These are phyloP conservation scores for Amaranthus tricolor DNA, from an alignment of 179 eudicot genomes.

Conservation along the genomic window DNA sequence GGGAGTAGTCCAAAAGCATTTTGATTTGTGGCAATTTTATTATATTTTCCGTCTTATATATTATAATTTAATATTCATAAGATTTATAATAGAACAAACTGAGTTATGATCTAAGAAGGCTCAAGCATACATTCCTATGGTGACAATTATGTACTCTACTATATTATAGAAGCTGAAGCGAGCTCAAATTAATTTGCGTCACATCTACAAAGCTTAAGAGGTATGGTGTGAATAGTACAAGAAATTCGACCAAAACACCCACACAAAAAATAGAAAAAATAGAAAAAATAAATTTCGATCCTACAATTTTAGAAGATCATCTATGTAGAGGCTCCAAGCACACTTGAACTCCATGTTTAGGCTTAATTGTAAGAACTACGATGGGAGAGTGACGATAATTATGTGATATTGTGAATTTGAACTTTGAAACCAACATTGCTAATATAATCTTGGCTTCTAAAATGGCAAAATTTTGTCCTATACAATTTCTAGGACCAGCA, in stretches of 20 bases:
- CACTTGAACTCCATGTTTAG: slow-evolving; percentile 86
- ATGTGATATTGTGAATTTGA: slow-evolving; percentile 56
- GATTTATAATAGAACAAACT: too few species aligned
- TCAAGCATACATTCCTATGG: too few species aligned
- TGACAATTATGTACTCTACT: not conserved
- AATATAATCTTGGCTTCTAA: slow-evolving; percentile 87
- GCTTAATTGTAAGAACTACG: slow-evolving; percentile 77
- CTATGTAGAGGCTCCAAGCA: slow-evolving; percentile 47
- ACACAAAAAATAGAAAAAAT: not conserved
- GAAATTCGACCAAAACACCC: slow-evolving; percentile 2
- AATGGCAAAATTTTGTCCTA: slow-evolving; percentile 79
- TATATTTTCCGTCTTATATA: too few species aligned
- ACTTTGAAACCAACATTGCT: slow-evolving; percentile 59
- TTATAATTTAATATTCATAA: too few species aligned
- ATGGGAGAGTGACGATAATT: slow-evolving; percentile 78
- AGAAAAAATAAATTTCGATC: not conserved
- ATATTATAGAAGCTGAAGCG: not conserved
- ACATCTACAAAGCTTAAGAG: slow-evolving; percentile 21
- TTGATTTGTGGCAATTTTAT: too few species aligned
- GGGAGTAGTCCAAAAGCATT: not conserved
- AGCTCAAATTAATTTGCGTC: not conserved
- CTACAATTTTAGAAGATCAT: not conserved
- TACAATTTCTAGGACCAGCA: slow-evolving; percentile 80
- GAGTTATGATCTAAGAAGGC: too few species aligned
- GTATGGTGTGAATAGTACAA: slow-evolving; percentile 12